Conservation (phyloP, 2,329 filamentous ascomycete genomes). For the Kalmusia sp. region DNA sequence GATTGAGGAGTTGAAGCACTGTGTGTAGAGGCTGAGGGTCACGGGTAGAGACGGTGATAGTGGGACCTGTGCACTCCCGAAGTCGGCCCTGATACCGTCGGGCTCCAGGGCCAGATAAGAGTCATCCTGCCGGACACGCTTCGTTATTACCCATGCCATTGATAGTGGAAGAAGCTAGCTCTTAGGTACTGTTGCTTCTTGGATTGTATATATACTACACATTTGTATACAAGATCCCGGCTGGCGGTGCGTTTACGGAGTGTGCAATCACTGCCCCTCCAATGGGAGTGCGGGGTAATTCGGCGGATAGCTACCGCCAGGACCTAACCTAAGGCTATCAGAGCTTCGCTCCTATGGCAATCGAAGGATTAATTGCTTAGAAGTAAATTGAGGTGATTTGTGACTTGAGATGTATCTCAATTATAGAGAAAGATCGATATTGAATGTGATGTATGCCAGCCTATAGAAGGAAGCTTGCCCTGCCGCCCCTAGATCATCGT, state of each 20-base stretch:
- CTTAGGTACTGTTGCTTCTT: not conserved
- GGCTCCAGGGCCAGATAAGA: conserved; percentile 32
- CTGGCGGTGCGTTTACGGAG: not conserved
- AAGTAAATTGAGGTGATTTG: too few species aligned
- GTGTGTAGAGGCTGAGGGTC: not conserved
- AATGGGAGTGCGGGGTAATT: not conserved
- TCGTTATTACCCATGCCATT: not conserved
- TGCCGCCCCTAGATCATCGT: conserved; percentile 19
- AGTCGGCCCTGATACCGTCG: conserved; percentile 39
- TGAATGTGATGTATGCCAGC: too few species aligned
- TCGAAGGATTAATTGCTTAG: too few species aligned
- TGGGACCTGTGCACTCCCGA: conserved; percentile 33
- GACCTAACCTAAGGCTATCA: too few species aligned
- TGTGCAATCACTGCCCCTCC: not conserved
- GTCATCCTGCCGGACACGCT: conserved; percentile 4
- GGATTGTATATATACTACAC: not conserved
- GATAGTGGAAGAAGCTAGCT: not conserved
- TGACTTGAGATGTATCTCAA: too few species aligned
- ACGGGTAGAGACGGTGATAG: conserved; percentile 28
- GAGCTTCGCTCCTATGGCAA: too few species aligned
- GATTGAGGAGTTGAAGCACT: conserved; percentile 1
- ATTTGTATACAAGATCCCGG: not conserved
- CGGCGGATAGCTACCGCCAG: not conserved
- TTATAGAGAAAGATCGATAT: too few species aligned
- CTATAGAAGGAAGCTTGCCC: not conserved